Conservation (phyloP, 305 asterid genomes). For the Salvia sclarea region DNA sequence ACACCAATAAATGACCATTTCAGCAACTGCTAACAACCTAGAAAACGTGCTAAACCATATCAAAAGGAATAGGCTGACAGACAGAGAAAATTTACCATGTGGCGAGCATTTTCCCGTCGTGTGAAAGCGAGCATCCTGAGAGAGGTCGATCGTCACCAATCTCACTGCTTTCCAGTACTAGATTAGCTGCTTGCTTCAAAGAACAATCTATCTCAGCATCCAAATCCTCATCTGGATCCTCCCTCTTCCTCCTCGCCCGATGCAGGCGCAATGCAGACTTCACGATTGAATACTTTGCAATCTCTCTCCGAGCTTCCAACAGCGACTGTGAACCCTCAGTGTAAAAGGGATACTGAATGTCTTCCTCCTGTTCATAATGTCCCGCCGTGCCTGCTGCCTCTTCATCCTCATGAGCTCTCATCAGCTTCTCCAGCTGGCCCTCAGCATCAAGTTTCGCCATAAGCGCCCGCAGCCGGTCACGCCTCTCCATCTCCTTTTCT, state of each 20-base stretch:
- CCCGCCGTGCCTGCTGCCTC: conserved; percentile 59
- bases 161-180: conserved; percentile 72
- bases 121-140: conserved; percentile 82
- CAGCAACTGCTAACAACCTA: conserved; percentile 20
- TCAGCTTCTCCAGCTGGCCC: conserved; percentile 82
- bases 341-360: conserved; percentile 82
- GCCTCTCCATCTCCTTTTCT: conserved; percentile 93
- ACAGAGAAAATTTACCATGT: conserved; percentile 66
- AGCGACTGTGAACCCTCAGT: conserved; percentile 82
- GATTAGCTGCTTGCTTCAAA: conserved; percentile 62
- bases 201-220: conserved; percentile 93
- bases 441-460: conserved; percentile 85
- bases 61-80: not conserved
- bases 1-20: conserved; percentile 2
- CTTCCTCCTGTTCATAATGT: conserved; percentile 63
- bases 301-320: conserved; percentile 65
- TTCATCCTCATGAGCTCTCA: conserved; percentile 96
- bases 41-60: not conserved
- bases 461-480: conserved; percentile 71
- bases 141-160: conserved; percentile 95
- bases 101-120: conserved; percentile 83
- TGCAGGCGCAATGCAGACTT: conserved; percentile 77
- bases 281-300: conserved; percentile 71
- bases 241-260: conserved; percentile 75
- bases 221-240: conserved; percentile 94